Evolutionary conservation across 1,139 yeast genomes (phyloP).

Genomic region (Protomyces lactucae-debilis): DNA sequence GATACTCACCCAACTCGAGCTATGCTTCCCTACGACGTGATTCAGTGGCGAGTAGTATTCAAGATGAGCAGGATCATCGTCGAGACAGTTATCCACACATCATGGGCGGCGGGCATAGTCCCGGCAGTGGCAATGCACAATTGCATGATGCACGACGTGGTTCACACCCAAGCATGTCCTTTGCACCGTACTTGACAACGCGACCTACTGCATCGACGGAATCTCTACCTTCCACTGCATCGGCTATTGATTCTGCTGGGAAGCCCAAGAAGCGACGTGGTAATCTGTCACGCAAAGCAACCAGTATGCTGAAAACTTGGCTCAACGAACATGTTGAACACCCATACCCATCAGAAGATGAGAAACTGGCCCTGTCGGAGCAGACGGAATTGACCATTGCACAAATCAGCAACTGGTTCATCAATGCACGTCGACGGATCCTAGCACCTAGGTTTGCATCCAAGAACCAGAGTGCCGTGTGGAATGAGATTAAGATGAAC

Average conservation of each 20-base stretch:
- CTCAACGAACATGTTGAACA: conserved; percentile 76
- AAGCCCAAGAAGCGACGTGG: conserved; percentile 50
- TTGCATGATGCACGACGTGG: background rate
- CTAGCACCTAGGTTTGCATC: background rate
- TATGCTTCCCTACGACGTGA: background rate
- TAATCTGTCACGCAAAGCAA: conserved; percentile 84
- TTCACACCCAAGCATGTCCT: background rate
- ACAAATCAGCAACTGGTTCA: conserved; percentile 94
- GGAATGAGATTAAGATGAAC: background rate
- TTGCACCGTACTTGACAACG: background rate
- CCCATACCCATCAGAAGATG: conserved; percentile 92
- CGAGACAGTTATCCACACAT: background rate
- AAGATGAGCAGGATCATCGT: background rate
- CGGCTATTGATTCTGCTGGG: background rate
- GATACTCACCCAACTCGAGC: background rate
- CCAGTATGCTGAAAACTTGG: conserved; percentile 78
- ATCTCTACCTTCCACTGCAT: background rate
- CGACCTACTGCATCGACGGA: background rate
- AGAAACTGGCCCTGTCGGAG: conserved; percentile 71
- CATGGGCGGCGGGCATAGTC: background rate
- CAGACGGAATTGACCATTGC: conserved; percentile 85
- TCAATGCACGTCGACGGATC: conserved; percentile 79
- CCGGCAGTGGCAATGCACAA: background rate
- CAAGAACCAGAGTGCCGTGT: background rate
- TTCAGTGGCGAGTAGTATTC: background rate